Base-by-base conservation (phyloP, 768 basidiomycete species). In the Pleurotus sapidus region DNA sequence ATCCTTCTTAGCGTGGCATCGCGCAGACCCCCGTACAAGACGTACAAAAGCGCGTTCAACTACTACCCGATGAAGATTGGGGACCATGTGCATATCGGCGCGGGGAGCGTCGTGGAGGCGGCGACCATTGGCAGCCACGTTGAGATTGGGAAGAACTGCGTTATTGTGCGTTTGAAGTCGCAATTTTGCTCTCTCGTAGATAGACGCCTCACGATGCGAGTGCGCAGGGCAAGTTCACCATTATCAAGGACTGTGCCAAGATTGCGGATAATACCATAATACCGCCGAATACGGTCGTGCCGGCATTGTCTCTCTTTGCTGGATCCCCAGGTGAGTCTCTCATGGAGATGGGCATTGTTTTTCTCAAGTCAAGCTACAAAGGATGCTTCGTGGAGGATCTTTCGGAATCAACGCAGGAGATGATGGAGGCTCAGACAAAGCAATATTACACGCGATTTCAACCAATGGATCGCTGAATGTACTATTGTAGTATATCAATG, bases 41-140 rank as follows among this genome's bases (percentile, higher is more conserved):
- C 91, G 0, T 94, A 93, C 69, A 84, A 91, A 51, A 91, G 90
- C 59, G 87, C 89, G 60, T 93, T 93, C 78, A 97, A 98, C 67
- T 98, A 95, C 73, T 98, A 98, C 66, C 96, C 96, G 4, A 93
- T 98, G 88, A 94, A 95, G 69, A 87, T 99, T 8, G 93, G 93
- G 2, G 95, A 98, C 72, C 87, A 93, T 67, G 97, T 98, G 20
- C 89, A 96, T 60, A 92, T 99, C 46, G 96, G 95, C 14, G 84
- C 89, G n/a, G 83, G 84, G 61, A 84, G 83, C 43, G 85, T 98
- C 54, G 82, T 99, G 18, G 97, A 99, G 73, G 97, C 97, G 0
- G 95, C 95, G 0, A 89, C 88, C 2, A 95, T 98, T 49, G 96
- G 97, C 3, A 93, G 88, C 65, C 87, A 94, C 62, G 95, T 97